Conservation (phyloP, 2,329 filamentous ascomycete genomes). For the Talaromyces amestolkiae region DNA sequence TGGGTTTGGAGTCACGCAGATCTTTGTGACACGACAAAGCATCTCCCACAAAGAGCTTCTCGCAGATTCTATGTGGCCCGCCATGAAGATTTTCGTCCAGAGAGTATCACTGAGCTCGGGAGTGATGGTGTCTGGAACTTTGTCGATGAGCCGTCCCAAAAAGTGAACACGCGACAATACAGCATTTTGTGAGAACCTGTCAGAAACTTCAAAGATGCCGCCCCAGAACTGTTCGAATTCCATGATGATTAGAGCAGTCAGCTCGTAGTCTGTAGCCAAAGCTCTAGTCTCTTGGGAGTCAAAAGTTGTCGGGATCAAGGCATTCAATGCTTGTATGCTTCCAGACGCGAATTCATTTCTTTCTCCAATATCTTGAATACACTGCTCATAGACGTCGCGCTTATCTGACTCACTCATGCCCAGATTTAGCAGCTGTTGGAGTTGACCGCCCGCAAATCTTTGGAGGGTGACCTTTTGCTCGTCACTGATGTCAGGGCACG, state of each 20-base stretch:
- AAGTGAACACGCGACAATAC: slow-evolving; percentile 57
- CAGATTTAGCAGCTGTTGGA: slow-evolving; percentile 59
- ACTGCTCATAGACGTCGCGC: slow-evolving; percentile 62
- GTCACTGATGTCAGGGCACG: slow-evolving; percentile 53
- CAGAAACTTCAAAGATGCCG: slow-evolving; percentile 43
- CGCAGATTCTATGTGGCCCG: slow-evolving; percentile 58
- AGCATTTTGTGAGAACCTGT: slow-evolving; percentile 40
- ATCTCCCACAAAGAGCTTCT: slow-evolving; percentile 68
- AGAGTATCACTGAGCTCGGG: slow-evolving; percentile 61
- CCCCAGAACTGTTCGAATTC: slow-evolving; percentile 61
- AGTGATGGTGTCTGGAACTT: slow-evolving; percentile 62
- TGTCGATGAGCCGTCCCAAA: slow-evolving; percentile 58
- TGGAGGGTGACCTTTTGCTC: slow-evolving; percentile 63
- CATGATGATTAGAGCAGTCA: slow-evolving; percentile 61
- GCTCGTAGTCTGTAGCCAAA: slow-evolving; percentile 60
- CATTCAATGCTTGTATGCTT: slow-evolving; percentile 65
- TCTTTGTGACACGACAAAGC: slow-evolving; percentile 48
- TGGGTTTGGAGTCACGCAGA: slow-evolving; percentile 32
- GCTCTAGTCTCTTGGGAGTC: slow-evolving; percentile 53
- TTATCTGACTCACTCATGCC: slow-evolving; percentile 59
- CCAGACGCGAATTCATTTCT: slow-evolving; percentile 66
- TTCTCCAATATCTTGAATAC: slow-evolving; percentile 65
- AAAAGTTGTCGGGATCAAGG: slow-evolving; percentile 39
- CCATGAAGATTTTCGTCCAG: slow-evolving; percentile 72
- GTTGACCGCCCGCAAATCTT: slow-evolving; percentile 59